Conservation (phyloP, 257 asterid genomes). For the Solanum pennellii region DNA sequence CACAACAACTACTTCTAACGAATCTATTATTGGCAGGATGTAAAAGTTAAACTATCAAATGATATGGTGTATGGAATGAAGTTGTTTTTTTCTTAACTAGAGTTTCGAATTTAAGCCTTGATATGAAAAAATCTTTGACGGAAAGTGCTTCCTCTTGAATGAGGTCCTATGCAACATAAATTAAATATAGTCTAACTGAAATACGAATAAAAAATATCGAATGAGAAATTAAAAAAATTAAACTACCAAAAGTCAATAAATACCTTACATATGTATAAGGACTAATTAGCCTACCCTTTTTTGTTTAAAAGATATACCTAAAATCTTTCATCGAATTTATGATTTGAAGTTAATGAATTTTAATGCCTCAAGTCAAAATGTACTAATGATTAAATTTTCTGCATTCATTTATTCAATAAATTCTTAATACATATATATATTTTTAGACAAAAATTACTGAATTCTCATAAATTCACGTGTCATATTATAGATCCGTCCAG, state of each 20-base stretch:
- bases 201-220: too few relatives aligned
- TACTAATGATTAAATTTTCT: neutral
- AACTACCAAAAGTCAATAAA: neutral
- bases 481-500: rapidly evolving
- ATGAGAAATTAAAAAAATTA: too few relatives aligned
- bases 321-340: neutral
- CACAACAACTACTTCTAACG: neutral
- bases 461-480: neutral
- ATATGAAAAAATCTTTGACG: neutral
- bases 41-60: neutral
- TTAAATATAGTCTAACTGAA: too few relatives aligned
- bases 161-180: neutral
- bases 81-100: too few relatives aligned
- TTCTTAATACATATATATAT: neutral
- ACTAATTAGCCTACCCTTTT: neutral
- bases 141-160: neutral
- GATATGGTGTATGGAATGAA: neutral
- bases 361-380: neutral
- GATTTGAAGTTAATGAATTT: neutral
- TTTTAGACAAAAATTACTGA: neutral
- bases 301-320: neutral
- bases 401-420: neutral
- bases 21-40: neutral
- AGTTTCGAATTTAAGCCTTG: too few relatives aligned
- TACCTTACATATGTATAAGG: neutral